Conservation (phyloP, 148 eudicot genomes). For the Camellia japonica region DNA sequence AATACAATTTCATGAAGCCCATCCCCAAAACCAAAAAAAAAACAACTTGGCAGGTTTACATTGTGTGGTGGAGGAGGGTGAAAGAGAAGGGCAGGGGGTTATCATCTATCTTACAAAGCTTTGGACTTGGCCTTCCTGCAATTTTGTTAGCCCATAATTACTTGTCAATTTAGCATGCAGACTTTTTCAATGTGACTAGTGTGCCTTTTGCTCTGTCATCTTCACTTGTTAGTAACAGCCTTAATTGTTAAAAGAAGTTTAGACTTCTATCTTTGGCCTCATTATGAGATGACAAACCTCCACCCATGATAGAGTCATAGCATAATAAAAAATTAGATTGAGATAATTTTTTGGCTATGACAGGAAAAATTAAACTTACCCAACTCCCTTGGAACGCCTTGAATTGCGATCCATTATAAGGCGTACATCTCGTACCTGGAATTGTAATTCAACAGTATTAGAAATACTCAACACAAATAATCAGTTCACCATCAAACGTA, state of each 20-base stretch:
- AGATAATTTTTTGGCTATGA: too few relatives aligned
- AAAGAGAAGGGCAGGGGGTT: too few relatives aligned
- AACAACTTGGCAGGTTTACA: too few relatives aligned
- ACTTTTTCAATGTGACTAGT: background rate
- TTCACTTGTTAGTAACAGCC: background rate
- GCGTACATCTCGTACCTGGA: constrained; percentile 88
- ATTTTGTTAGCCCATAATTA: background rate
- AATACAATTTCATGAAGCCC: background rate
- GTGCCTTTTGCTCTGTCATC: background rate
- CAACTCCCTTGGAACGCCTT: constrained; percentile 86
- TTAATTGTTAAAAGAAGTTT: background rate
- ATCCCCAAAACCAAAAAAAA: background rate
- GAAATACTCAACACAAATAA: background rate
- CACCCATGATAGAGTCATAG: too few relatives aligned
- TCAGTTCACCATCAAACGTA: too few relatives aligned
- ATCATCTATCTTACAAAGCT: background rate
- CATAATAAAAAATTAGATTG: too few relatives aligned
- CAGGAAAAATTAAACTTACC: constrained; percentile 41
- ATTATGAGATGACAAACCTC: background rate
- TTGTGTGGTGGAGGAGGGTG: too few relatives aligned
- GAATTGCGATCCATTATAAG: constrained; percentile 88
- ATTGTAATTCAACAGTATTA: constrained; percentile 8
- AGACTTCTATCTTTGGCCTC: background rate
- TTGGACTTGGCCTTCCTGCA: background rate
- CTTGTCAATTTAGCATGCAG: background rate